A percentile compares a stretch with the other conserved stretches of the same genome.
Conservation (phyloP, 2,329 filamentous ascomycete species). For the Fusarium equiseti region DNA sequence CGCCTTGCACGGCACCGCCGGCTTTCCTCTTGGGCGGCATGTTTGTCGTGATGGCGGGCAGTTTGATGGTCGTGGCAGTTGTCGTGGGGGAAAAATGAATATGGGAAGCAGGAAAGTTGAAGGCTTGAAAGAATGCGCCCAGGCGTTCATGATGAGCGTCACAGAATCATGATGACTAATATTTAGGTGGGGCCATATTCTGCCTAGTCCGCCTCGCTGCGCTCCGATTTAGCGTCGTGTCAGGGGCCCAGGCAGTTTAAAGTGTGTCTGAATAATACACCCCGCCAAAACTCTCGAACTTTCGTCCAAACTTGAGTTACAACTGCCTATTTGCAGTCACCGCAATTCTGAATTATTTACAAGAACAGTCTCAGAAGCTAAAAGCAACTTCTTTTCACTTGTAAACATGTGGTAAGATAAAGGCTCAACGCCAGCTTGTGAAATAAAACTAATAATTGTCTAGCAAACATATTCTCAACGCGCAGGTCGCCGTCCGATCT, state of each 20-base stretch:
- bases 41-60: conserved; percentile 34
- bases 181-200: not conserved
- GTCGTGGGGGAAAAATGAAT: conserved; percentile 6
- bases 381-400: not conserved
- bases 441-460: conserved; percentile 16
- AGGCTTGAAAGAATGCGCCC: conserved; percentile 4
- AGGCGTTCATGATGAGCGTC: conserved; percentile 23
- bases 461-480: conserved; percentile 98
- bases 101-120: not conserved
- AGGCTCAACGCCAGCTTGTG: not conserved
- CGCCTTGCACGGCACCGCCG: conserved; percentile 58
- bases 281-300: conserved; percentile 35
- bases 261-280: conserved; percentile 34
- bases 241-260: conserved; percentile 13
- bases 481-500: conserved; percentile 94
- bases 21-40: conserved; percentile 83
- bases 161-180: conserved; percentile 37
- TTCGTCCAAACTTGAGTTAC: conserved; percentile 15
- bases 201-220: conserved; percentile 4
- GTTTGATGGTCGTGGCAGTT: conserved; percentile 9
- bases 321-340: not conserved
- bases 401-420: conserved; percentile 55
- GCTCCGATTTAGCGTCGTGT: conserved; percentile 11
- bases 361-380: not conserved
- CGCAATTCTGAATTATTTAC: not conserved